Evolutionary conservation across 306 rosid species (phyloP), one percentile per base, ranked within the genome.

Genomic region (Clitoria ternatea): DNA sequence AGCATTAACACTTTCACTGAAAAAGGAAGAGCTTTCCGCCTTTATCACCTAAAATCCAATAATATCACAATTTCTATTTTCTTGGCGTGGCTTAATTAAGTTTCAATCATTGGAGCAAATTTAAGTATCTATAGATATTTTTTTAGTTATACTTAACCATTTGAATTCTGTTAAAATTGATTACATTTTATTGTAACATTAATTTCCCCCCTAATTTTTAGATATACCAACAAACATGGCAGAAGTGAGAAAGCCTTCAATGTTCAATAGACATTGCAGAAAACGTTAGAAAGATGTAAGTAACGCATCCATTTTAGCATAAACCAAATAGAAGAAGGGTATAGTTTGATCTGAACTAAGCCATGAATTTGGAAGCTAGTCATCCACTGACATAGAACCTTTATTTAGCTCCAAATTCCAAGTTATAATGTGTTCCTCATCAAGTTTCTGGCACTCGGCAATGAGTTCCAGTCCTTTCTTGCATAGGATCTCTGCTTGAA

Each of bases 401-500:
- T 6, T 65, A 2, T 26, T 43, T 24, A 6, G 6, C 6, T n/a
- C 29, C 29, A 9, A 65, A 17, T 43, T 23, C 15, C 39, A 7
- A 66, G 30, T 67, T 49, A 67, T n/a, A 32, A 33, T 3, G 73
- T 22, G 49, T 67, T 5, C 12, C 14, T 9, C n/a, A 67, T 19
- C 35, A 33, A 20, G 18, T 57, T n/a, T 47, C 48, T 76, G 75
- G 74, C 61, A 19, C 30, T 75, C 74, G 1, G 61, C 26, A 32
- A 66, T 20, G 13, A 66, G 74, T 32, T 56, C 32, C 5, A 19
- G 50, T 14, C 74, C 80, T 22, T 56, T 56, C 44, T 55, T 66
- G 8, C 17, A 24, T 20, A 75, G 74, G 33, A 75, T 55, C 69
- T 75, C 80, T 15, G 74, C 80, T 45, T 75, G 74, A 66, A 75